These are phyloP conservation scores for Acanthochlamys bracteata DNA, from an alignment of 106 monocot genomes.

Conservation along the genomic window DNA sequence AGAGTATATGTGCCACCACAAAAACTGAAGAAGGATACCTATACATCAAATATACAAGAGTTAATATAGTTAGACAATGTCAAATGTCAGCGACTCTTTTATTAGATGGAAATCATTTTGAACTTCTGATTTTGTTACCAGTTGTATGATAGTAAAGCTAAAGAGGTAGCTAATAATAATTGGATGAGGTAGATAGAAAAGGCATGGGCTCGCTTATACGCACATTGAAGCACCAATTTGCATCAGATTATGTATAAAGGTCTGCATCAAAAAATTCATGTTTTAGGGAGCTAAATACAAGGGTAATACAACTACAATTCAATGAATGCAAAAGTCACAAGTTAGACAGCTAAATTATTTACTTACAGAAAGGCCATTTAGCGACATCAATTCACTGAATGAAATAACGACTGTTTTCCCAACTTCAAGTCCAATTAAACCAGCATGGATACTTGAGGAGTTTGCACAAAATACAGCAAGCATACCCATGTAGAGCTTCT, in stretches of 20 bases:
- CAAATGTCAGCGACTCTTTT: neutral
- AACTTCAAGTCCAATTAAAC: slow-evolving; percentile 89
- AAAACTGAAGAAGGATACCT: slow-evolving; percentile 99
- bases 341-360: neutral
- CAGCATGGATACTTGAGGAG: slow-evolving; percentile 90
- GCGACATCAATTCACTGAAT: too few species aligned
- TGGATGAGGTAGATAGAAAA: slow-evolving; percentile 82
- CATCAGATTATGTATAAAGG: slow-evolving; percentile 94
- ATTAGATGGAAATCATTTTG: too few species aligned
- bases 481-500: slow-evolving; percentile 91
- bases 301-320: too few species aligned
- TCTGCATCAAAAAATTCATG: slow-evolving; percentile 27
- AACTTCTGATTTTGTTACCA: slow-evolving; percentile 37
- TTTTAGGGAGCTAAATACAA: neutral
- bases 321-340: too few species aligned
- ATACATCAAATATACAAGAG: neutral
- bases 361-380: too few species aligned
- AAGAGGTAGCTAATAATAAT: slow-evolving; percentile 72
- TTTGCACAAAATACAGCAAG: slow-evolving; percentile 91
- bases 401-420: slow-evolving; percentile 92
- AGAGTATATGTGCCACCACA: slow-evolving; percentile 91
- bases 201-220: slow-evolving; percentile 82
- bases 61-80: neutral
- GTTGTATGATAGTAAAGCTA: slow-evolving; percentile 87
- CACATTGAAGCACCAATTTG: slow-evolving; percentile 84